Base-by-base conservation (phyloP, 2,329 filamentous ascomycete genomes). In the Nemania sp. region DNA sequence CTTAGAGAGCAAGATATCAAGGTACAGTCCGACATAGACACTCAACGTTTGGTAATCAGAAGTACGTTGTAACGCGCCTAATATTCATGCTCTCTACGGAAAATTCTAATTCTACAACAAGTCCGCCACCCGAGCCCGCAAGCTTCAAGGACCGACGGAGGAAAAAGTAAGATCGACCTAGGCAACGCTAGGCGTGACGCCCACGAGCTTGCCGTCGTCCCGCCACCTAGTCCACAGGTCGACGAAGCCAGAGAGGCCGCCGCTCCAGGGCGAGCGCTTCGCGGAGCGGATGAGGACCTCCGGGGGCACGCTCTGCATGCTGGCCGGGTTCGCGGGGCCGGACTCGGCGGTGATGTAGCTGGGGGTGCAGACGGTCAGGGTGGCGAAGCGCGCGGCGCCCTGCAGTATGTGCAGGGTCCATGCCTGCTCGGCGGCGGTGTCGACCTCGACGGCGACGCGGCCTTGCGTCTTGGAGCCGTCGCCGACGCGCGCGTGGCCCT, bases 331-430 rank as follows among this genome's bases (percentile, higher is more conserved):
- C 1, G 62, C 63, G n/a, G 69, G 57, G 37, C 73, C 69, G 2
- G 77, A 79, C 69, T 85, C 80, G 20, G 68, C 72, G 49, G 82
- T 86, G 40, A 80, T 71, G 65, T 85, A 86, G 12, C 80, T 76
- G 0, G 83, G 83, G n/a, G 82, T 84, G 71, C 84, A 87, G 13
- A 80, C 75, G 5, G 71, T 68, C 18, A 81, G 57, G 7, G 74
- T 73, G 0, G 76, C 75, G 40, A 79, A 76, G 29, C 75, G 74
- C 7, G 71, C 72, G 0, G 79, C 79, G 1, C 75, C 73, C 53
- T 65, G 57, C 50, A 65, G n/a, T 37, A 68, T 68, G 52, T 69
- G 69, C 66, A 80, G 67, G 0, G 76, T 72, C 81, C 82, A 86
- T 2, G 70, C 76, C 53, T 83, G 77, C 67, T 83, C 80, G 0